Base-by-base conservation (phyloP, 2,329 filamentous ascomycete genomes). In the Macrophomina tecta region DNA sequence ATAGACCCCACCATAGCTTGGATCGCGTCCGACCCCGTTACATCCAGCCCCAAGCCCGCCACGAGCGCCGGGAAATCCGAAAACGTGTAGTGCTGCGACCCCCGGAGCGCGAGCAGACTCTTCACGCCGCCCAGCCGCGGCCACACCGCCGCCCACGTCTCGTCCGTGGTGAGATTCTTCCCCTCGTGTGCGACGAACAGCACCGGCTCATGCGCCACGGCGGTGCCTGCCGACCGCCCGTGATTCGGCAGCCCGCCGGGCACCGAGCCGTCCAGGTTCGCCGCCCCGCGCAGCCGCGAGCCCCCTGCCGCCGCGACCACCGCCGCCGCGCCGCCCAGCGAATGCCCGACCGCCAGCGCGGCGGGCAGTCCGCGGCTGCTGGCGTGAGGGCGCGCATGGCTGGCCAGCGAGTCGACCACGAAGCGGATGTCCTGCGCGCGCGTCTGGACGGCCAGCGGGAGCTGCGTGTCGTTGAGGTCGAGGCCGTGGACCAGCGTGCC, bases 401-500 rank as follows among this genome's bases (percentile, higher is more conserved):
- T 52, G 5, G 4, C 16, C 12, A 56, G 18, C 34, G 34, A 3
- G 11, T 40, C 34, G 4, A 56, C 5, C 5, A 56, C 53, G 18
- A 42, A 56, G 36, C 53, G 36, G 5, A 56, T 42, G 36, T 56
- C 53, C 5, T 40, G 18, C 3, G 36, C 53, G 36, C 53, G 53
- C 18, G 34, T 56, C 34, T 14, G 34, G 11, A 56, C 5, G 6
- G 18, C 34, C 7, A 56, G 53, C 14, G 16, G 30, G 28, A 53
- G 8, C 6, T 36, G 30, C 3, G 49, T 30, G 30, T 18, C 14
- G 16, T 11, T 7, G 49, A 53, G 8, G 49, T 53, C 28, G 14
- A 36, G 1, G 16, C 49, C 49, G 30, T 32, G 2, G 6, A 36
- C 14, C 12, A 53, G 14, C 2, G 49, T 53, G 4, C 53, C 83